Base-by-base conservation (phyloP, 2,329 filamentous ascomycete species). In the Cryphonectria nitschkei region DNA sequence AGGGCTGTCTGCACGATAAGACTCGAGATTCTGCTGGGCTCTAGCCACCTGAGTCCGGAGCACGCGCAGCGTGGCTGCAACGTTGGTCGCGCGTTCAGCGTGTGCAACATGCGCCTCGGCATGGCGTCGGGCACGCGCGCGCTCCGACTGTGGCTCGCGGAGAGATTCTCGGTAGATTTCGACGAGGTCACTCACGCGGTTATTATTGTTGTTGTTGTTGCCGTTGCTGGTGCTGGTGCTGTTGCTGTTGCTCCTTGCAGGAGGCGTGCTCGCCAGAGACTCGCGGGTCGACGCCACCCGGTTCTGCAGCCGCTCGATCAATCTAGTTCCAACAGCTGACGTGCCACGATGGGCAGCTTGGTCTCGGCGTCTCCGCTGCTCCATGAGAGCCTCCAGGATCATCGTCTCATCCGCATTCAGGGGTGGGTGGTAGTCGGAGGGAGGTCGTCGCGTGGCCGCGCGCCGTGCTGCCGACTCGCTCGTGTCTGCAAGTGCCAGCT, bases 381-480 rank as follows among this genome's bases (percentile, higher is more conserved):
- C 82, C 72, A 88, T 84, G 39, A 89, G 82, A 2, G 87, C 87
- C 71, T 89, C 87, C 3, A 90, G 78, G 0, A 89, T 86, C 61
- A 85, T 78, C 2, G 85, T 86, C 74, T 90, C 88, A 65, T 88
- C 86, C 1, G 84, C 73, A 1, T 84, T 86, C 41, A 88, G 80
- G 0, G 87, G 86, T 43, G 82, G 80, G 68, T 88, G 87, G 39
- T 87, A 78, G 22, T 86, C 67, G 9, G 84, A 73, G 1, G 75
- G 68, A 13, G 83, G 81, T 2, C 74, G 26, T 26, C 26, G 76
- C 58, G 78, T 73, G 34, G 79, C 75, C 37, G 5, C 34, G 34
- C 76, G 75, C 73, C 79, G 73, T 73, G 72, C 76, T 70, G 78
- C 76, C 72, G 75, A 73, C 29, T 70, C 73, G 67, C 65, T 77